These are phyloP conservation scores for Cordyceps cicadae DNA, from an alignment of 2,329 filamentous ascomycete genomes.

Conservation along the genomic window DNA sequence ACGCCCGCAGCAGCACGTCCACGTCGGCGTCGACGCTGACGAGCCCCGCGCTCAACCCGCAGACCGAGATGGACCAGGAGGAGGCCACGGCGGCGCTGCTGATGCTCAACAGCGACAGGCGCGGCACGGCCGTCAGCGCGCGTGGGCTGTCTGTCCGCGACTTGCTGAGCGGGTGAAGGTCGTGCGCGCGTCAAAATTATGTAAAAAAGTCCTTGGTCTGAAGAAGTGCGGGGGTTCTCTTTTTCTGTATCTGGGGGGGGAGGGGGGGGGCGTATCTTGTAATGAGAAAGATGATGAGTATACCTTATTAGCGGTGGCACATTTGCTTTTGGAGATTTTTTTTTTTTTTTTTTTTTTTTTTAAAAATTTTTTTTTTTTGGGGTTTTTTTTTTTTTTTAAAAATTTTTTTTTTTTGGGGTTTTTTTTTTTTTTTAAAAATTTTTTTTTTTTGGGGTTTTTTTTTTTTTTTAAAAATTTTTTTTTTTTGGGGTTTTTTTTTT, in stretches of 20 bases:
- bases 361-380: no score
- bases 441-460: no score
- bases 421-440: no score
- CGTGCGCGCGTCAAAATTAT: no score
- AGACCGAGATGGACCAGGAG: slow-evolving; percentile 58
- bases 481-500: no score
- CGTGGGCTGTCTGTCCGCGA: slow-evolving; percentile 48
- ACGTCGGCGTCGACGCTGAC: slow-evolving; percentile 46
- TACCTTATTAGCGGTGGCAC: background rate
- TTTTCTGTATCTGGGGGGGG: background rate
- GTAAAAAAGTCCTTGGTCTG: background rate
- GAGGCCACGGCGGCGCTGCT: slow-evolving; percentile 79
- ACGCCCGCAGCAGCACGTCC: slow-evolving; percentile 34
- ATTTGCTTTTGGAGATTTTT: background rate
- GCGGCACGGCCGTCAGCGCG: slow-evolving; percentile 34
- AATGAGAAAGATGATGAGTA: background rate
- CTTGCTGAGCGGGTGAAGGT: slow-evolving; percentile 40
- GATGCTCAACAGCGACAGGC: slow-evolving; percentile 77
- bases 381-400: no score
- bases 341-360: no score
- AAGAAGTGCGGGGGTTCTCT: background rate
- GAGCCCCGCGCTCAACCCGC: slow-evolving; percentile 48
- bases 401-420: no score
- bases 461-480: no score
- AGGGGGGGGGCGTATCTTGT: background rate